These are phyloP conservation scores for Camellia granthamiana DNA, from an alignment of 148 eudicot genomes.

Conservation along the genomic window DNA sequence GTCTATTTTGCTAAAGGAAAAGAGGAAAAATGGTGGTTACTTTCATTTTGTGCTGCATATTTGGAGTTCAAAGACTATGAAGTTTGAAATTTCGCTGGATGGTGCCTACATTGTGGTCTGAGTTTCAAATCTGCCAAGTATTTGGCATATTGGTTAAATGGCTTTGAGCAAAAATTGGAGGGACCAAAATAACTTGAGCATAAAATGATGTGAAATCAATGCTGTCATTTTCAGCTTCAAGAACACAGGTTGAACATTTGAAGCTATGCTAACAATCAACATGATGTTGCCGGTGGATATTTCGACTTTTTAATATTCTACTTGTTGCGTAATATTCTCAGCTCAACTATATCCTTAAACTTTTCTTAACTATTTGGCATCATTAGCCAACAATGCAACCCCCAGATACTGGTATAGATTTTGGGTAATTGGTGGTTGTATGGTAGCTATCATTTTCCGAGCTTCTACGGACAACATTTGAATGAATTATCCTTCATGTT, in stretches of 20 bases:
- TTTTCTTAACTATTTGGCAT: not conserved
- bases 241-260: not conserved
- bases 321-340: not conserved
- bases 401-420: not conserved
- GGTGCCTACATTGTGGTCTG: no score
- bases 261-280: not conserved
- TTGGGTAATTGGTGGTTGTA: not conserved
- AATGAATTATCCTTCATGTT: not conserved
- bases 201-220: not conserved
- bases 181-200: not conserved
- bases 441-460: not conserved
- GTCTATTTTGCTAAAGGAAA: not conserved
- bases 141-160: no score
- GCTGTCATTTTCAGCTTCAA: not conserved
- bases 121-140: no score
- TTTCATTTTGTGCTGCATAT: not conserved
- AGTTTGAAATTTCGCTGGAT: no score
- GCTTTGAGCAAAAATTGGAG: no score
- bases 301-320: not conserved
- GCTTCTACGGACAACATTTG: not conserved
- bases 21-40: not conserved
- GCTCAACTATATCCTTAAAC: not conserved
- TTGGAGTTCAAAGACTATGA: not conserved
- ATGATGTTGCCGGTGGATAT: constrained; percentile 4
- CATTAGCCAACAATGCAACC: not conserved